phyloP scores from a whole-genome alignment of 2,329 filamentous ascomycete genomes.

The Cercospora canescens region DNA sequence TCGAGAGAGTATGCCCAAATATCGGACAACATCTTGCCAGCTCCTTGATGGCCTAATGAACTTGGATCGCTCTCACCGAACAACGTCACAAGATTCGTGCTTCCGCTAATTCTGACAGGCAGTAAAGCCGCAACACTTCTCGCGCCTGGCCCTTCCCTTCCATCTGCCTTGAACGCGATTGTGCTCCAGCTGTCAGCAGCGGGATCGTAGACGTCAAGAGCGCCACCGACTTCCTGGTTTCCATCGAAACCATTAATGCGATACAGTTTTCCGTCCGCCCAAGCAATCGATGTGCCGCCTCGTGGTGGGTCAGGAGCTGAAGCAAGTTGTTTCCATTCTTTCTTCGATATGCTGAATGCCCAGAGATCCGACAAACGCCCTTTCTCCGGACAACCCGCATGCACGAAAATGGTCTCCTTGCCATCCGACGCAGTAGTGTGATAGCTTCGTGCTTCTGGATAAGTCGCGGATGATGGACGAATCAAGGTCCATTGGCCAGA shows the following conservation, averaged over 20 bases:
- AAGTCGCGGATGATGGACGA: constrained; percentile 53
- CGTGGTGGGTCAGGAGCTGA: constrained; percentile 66
- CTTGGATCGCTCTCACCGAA: constrained; percentile 58
- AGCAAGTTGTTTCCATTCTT: constrained; percentile 67
- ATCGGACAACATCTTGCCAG: constrained; percentile 57
- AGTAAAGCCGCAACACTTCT: constrained; percentile 54
- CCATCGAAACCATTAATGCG: constrained; percentile 82
- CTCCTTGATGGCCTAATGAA: constrained; percentile 54
- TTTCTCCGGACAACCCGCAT: constrained; percentile 69
- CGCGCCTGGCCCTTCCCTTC: constrained; percentile 46
- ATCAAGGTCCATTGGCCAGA: constrained; percentile 64
- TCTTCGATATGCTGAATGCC: constrained; percentile 68
- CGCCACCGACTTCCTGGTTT: constrained; percentile 66
- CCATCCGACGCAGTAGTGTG: constrained; percentile 67
- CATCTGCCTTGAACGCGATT: constrained; percentile 43
- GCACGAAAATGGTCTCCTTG: constrained; percentile 69
- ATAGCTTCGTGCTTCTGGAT: constrained; percentile 69
- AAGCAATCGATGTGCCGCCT: constrained; percentile 67
- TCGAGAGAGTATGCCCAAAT: constrained; percentile 50
- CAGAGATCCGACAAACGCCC: constrained; percentile 71
- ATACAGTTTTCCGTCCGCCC: constrained; percentile 65
- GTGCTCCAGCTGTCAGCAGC: constrained; percentile 44
- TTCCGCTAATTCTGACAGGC: constrained; percentile 40
- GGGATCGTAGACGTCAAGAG: constrained; percentile 62
- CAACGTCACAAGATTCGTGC: constrained; percentile 48